Percentiles rank a stretch among this genome's conserved stretches.
Conservation (phyloP, 1,284 basidiomycete species). For the Ustilago xerochloae region DNA sequence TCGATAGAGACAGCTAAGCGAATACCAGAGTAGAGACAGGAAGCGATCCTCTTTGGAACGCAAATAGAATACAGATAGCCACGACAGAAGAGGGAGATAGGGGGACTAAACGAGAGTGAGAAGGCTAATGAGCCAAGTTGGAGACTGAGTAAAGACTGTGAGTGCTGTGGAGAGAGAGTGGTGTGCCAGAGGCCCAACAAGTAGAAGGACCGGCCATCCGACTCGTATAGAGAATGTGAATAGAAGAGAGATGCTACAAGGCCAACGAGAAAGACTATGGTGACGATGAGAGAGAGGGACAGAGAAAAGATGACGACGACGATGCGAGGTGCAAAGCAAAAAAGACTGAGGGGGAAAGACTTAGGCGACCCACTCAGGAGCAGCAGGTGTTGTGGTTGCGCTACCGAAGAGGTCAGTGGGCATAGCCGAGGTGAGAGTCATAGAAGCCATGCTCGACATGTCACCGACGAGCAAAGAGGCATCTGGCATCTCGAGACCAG, state of each 20-base stretch:
- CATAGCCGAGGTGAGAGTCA: constrained; percentile 43
- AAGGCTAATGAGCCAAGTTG: constrained; percentile 5
- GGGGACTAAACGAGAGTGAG: constrained; percentile 18
- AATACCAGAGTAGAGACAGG: constrained; percentile 20
- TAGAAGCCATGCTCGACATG: constrained; percentile 28
- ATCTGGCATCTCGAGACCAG: constrained; percentile 32
- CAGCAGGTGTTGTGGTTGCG: constrained; percentile 27
- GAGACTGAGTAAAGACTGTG: constrained; percentile 22
- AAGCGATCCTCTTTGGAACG: not conserved
- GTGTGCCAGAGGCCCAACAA: constrained; percentile 29
- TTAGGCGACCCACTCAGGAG: constrained; percentile 36
- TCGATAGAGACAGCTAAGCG: not conserved
- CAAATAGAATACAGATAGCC: constrained; percentile 11
- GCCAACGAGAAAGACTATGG: constrained; percentile 1
- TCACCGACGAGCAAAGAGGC: constrained; percentile 29
- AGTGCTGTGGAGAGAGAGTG: constrained; percentile 13
- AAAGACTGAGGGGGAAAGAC: not conserved
- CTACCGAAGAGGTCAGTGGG: constrained; percentile 35
- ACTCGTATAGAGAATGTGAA: constrained; percentile 10
- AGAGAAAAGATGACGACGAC: constrained; percentile 11
- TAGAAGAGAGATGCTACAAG: constrained; percentile 5
- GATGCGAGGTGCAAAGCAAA: constrained; percentile 18
- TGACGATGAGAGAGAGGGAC: constrained; percentile 10
- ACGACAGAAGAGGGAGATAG: not conserved
- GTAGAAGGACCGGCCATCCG: constrained; percentile 26